phyloP scores from a whole-genome alignment of 805 yeast genomes.

The Yamadazyma akitaensis region DNA sequence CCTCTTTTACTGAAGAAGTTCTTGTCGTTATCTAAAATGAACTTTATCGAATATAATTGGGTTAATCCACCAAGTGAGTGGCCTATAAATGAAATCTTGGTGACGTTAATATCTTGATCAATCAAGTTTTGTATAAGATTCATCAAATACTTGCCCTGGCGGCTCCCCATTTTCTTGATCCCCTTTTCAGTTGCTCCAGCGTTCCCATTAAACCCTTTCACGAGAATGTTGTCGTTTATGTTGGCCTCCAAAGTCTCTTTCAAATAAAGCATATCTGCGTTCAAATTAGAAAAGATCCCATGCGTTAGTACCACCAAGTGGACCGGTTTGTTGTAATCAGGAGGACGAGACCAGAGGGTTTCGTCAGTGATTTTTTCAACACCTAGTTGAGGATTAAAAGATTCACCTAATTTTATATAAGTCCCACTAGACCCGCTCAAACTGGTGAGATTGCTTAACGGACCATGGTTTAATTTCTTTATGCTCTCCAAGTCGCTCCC shows the following conservation, averaged over 20 bases:
- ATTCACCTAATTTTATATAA: slow-evolving; percentile 5
- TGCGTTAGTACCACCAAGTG: slow-evolving; percentile 43
- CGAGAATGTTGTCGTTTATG: slow-evolving; percentile 31
- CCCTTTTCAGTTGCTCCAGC: slow-evolving; percentile 44
- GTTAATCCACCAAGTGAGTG: slow-evolving; percentile 45
- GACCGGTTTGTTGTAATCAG: slow-evolving; percentile 26
- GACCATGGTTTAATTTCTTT: slow-evolving; percentile 31
- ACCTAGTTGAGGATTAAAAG: slow-evolving; percentile 22
- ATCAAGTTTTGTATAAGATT: slow-evolving; percentile 22
- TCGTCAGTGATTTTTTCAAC: slow-evolving; percentile 25
- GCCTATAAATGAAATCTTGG: slow-evolving; percentile 38
- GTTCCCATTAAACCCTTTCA: slow-evolving; percentile 38
- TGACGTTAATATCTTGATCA: slow-evolving; percentile 17
- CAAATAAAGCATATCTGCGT: slow-evolving; percentile 44
- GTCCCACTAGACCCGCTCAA: slow-evolving; percentile 3
- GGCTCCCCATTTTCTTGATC: slow-evolving; percentile 32
- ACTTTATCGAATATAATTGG: slow-evolving; percentile 40
- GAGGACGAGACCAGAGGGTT: slow-evolving; percentile 32
- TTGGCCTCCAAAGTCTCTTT: slow-evolving; percentile 30
- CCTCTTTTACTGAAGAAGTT: slow-evolving; percentile 26
- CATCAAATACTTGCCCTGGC: slow-evolving; percentile 27
- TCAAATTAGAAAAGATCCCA: slow-evolving; percentile 41
- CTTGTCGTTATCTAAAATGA: slow-evolving; percentile 25
- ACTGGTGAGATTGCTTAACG: slow-evolving; percentile 10
- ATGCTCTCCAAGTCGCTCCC: slow-evolving; percentile 33